Conservation (phyloP, 176 grass and related monocot species). For the Musa itinerans region DNA sequence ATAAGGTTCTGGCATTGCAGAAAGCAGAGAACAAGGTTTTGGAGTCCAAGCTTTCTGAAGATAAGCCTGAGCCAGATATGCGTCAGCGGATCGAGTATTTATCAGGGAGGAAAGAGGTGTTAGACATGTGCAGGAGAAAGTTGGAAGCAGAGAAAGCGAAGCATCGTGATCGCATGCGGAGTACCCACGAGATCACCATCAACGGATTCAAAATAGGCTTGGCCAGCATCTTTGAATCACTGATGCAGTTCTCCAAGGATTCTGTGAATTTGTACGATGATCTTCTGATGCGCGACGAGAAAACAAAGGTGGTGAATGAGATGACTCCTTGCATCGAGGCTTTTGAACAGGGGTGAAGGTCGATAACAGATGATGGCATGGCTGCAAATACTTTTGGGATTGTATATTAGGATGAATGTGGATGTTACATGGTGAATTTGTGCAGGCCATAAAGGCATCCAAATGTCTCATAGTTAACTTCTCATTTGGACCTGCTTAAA, state of each 20-base stretch:
- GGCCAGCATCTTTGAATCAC: constrained; percentile 72
- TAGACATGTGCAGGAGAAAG: constrained; percentile 49
- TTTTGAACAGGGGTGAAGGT: constrained; percentile 7
- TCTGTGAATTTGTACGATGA: constrained; percentile 55
- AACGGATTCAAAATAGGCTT: constrained; percentile 95
- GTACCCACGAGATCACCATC: constrained; percentile 77
- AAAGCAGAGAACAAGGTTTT: constrained; percentile 76
- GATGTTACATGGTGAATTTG: not conserved
- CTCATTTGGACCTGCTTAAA: not conserved
- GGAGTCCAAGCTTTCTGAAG: constrained; percentile 71
- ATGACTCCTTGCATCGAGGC: constrained; percentile 17
- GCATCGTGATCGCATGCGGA: constrained; percentile 61
- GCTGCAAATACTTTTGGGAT: not conserved
- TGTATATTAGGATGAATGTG: not conserved
- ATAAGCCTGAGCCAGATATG: constrained; percentile 43
- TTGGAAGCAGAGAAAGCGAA: constrained; percentile 70
- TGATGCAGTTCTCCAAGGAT: constrained; percentile 71
- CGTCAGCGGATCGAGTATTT: constrained; percentile 65
- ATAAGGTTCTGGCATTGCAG: constrained; percentile 55
- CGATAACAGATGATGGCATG: constrained; percentile 24
- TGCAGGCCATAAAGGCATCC: not conserved
- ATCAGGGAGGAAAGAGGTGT: constrained; percentile 61
- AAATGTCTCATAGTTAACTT: not conserved
- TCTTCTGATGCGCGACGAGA: constrained; percentile 27
- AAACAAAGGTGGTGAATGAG: constrained; percentile 22